Base-by-base conservation (phyloP, 1,139 yeast species). In the Kodamaea ohmeri region DNA sequence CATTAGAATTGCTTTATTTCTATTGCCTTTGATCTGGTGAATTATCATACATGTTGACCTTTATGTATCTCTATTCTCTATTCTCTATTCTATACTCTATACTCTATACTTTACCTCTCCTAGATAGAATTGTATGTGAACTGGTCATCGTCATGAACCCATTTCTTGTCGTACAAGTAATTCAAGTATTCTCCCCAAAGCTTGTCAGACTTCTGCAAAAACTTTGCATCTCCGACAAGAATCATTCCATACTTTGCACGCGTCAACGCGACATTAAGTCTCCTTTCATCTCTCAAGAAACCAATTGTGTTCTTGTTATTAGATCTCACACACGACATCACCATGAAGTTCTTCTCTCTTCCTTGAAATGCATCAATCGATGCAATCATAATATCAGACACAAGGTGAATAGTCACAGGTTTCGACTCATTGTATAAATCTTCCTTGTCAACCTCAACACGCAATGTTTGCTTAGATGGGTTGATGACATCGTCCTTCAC, bases 341-440 rank as follows among this genome's bases (percentile, higher is more conserved):
- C 60, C 40, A 79, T 66, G 46, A 78, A 76, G 42, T 75, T 68
- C 55, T 76, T 78, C 48, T 79, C 85, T 51, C 83, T 71, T 22
- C 85, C 84, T 55, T 79, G 85, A 64, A 78, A 79, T 0, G 84
- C 83, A 55, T 79, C 84, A 34, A 79, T 73, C 0, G 83, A 77
- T 1, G 88, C 85, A 39, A 82, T 73, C 73, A 80, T 76, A n/a
- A 82, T 73, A 19, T 75, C 83, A 28, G 81, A 76, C 36, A 82
- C 79, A 25, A 74, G 71, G 51, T 80, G 82, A 42, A 82, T 78
- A 2, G 80, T 72, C 19, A 71, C 64, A 1, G 79, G 77, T 45
- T 73, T 74, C 1, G 73, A 62, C 35, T 67, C 76, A 44, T 67
- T 66, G 44, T 65, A 61, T 35, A 75, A 61, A 51, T 77, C 82